Evolutionary conservation across 2,329 filamentous ascomycete species (phyloP), one percentile per base, ranked within the genome.

Genomic region (Cordyceps pruinosa): DNA sequence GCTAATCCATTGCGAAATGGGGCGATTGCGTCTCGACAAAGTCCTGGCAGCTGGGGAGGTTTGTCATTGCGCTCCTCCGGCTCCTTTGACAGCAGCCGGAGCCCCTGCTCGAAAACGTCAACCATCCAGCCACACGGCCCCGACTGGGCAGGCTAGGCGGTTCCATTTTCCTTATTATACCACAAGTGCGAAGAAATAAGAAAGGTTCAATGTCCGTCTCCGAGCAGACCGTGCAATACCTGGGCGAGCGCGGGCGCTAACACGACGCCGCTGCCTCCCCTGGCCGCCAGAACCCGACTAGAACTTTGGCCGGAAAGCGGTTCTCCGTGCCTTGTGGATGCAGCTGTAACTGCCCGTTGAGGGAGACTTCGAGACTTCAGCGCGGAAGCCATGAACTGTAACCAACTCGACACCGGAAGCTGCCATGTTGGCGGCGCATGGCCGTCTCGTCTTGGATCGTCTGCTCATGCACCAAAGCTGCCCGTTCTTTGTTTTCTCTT

Each of bases 1-100:
- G 45, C 53, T 60, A 59, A 64, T 61, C 61, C 59, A 60, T 35
- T 54, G 42, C 41, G 21, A 45, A 45, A 54, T 58, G 60, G 61
- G 58, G 57, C 53, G 53, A 56, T 56, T 50, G 26, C 45, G 35
- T 42, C 35, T 39, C 49, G 49, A 26, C 26, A 10, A 46, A 6
- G 42, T 45, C 25, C 39, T 49, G 23, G 54, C 37, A 26, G 28
- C 26, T 19, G 45, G 41, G 15, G 13, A 25, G 23, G 41, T 17
- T 34, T 25, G 46, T 49, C 25, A 41, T 42, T 30, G 17, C 17
- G 23, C 21, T 21, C 34, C 32, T 39, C 7, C n/a, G 34, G 9
- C 9, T 19, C 28, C 26, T 32, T 34, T 52, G 49, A 52, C 49
- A 44, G 49, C 37, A n/a, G 37, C 49, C 25, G 37, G 39, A 32